These are phyloP conservation scores for Begonia peltatifolia DNA, from an alignment of 306 rosid species.

Conservation along the genomic window DNA sequence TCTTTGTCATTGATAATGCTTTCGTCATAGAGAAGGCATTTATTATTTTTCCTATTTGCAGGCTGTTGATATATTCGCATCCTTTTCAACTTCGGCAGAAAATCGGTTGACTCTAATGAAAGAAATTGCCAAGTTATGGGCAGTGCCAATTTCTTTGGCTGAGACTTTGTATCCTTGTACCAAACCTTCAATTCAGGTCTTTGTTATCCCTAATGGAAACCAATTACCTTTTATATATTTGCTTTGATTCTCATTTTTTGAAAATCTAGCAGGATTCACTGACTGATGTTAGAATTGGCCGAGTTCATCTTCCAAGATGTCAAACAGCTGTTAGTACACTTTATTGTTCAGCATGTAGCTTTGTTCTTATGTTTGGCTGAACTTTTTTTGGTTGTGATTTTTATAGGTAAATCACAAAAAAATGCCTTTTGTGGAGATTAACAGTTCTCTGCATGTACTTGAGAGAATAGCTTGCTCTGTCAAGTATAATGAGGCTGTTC, in stretches of 20 bases:
- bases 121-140: slow-evolving; percentile 61
- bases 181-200: slow-evolving; percentile 70
- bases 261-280: slow-evolving; percentile 44
- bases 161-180: slow-evolving; percentile 49
- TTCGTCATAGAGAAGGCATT: background rate
- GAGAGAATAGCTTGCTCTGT: slow-evolving; percentile 80
- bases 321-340: slow-evolving; percentile 38
- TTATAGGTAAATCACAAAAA: slow-evolving; percentile 29
- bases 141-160: slow-evolving; percentile 30
- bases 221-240: background rate
- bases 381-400: slow-evolving; percentile 1
- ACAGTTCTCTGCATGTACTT: slow-evolving; percentile 57
- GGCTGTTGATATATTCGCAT: slow-evolving; percentile 88
- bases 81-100: slow-evolving; percentile 49
- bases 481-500: slow-evolving; percentile 79
- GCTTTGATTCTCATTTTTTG: slow-evolving; percentile 21
- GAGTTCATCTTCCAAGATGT: slow-evolving; percentile 37
- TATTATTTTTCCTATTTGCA: slow-evolving; percentile 18
- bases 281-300: slow-evolving; percentile 50
- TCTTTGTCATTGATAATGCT: background rate
- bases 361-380: slow-evolving; percentile 11
- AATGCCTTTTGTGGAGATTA: slow-evolving; percentile 60
- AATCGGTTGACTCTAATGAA: slow-evolving; percentile 55
- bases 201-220: background rate
- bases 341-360: slow-evolving; percentile 5